A percentile compares a stretch with the other conserved stretches of the same genome.
phyloP scores from a whole-genome alignment of 2,329 filamentous ascomycete species.

The Emmonsiellopsis sp. region DNA sequence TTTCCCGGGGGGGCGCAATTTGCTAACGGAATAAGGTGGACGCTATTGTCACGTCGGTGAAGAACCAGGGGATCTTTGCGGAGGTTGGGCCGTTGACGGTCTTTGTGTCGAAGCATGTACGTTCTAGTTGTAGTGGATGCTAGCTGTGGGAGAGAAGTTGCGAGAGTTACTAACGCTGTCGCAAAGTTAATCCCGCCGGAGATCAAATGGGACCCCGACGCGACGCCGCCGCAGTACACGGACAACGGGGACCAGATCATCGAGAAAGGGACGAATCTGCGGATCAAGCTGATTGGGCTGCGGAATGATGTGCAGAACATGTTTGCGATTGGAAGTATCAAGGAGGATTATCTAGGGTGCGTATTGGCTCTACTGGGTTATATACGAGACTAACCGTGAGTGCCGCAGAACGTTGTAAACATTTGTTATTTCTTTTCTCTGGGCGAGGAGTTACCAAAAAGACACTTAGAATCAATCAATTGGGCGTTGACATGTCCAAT shows the following conservation, averaged over 20 bases:
- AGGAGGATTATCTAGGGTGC: slow-evolving; percentile 54
- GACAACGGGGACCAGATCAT: slow-evolving; percentile 92
- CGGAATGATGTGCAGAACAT: slow-evolving; percentile 90
- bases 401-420: no score
- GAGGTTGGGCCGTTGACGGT: slow-evolving; percentile 41
- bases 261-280: slow-evolving; percentile 85
- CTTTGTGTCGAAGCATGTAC: slow-evolving; percentile 59
- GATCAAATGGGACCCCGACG: slow-evolving; percentile 90
- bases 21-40: slow-evolving; percentile 60
- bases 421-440: no score
- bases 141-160: not conserved
- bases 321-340: slow-evolving; percentile 96
- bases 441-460: no score
- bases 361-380: slow-evolving; percentile 9
- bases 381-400: no score
- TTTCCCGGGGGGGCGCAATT: slow-evolving; percentile 5
- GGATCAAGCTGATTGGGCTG: slow-evolving; percentile 88
- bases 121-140: slow-evolving; percentile 22
- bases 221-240: slow-evolving; percentile 92
- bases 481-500: no score
- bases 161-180: slow-evolving; percentile 1
- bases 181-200: slow-evolving; percentile 76
- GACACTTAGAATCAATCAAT: no score
- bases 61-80: slow-evolving; percentile 73
- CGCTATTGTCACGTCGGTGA: slow-evolving; percentile 84